Evolutionary conservation across 345 rosid species (phyloP).

Genomic region (Physaria fendleri): DNA sequence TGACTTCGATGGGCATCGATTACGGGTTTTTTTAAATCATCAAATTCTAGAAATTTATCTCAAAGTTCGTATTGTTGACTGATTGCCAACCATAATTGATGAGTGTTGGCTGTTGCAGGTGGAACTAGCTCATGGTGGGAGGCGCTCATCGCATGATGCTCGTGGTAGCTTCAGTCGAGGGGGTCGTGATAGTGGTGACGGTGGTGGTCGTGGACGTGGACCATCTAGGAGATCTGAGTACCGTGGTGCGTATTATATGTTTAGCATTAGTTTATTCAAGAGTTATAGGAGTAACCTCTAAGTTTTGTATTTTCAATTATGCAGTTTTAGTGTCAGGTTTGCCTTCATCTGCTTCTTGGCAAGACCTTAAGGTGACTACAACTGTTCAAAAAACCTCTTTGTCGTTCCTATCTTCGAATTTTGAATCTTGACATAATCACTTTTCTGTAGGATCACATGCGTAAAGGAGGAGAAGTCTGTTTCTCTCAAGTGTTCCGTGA

Average conservation of each 20-base stretch:
- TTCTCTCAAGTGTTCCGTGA: constrained; percentile 96
- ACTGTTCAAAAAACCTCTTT: background rate
- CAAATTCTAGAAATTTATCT: background rate
- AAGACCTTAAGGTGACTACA: constrained; percentile 81
- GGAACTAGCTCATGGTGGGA: constrained; percentile 97
- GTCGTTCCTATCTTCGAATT: background rate
- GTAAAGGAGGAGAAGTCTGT: constrained; percentile 97
- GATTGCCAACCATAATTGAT: background rate
- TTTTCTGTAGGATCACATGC: constrained; percentile 87
- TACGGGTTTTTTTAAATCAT: constrained; percentile 54
- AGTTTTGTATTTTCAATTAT: background rate
- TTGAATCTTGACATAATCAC: constrained; percentile 9
- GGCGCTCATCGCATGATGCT: constrained; percentile 64
- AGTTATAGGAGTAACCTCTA: background rate
- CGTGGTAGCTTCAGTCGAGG: constrained; percentile 63
- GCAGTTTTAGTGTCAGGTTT: constrained; percentile 77
- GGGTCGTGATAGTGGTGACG: constrained; percentile 30
- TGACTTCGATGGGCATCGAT: constrained; percentile 82
- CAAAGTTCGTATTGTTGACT: background rate
- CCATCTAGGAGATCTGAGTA: constrained; percentile 82
- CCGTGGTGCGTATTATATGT: constrained; percentile 50
- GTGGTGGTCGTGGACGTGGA: constrained; percentile 62
- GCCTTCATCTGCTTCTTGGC: constrained; percentile 99
- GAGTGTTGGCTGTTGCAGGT: constrained; percentile 42
- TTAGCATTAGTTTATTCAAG: background rate